Evolutionary conservation across 805 yeast species (phyloP), one percentile per base, ranked within the genome.

Genomic region (Candida tammaniensis): DNA sequence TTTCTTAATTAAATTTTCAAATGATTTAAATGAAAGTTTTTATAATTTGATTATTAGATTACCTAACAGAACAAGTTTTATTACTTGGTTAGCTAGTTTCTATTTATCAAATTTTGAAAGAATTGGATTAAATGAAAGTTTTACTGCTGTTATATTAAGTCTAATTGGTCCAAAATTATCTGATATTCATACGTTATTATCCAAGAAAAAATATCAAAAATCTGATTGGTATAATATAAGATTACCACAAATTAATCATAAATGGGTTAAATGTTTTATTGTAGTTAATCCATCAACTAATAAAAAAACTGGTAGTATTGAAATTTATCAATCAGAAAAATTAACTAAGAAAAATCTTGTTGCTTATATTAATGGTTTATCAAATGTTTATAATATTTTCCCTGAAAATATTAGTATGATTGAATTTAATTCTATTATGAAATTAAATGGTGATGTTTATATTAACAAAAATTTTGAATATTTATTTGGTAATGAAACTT

Each of bases 191-290:
- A 74, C 80, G 2, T 59, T 80, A 13, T 59, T 80, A 42, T 69
- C 76, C 4, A 55, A 54, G 30, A 71, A 68, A 40, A 66, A 75
- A 40, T 70, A 61, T 44, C 49, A 67, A 4, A 65, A 68, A 41
- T 71, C 59, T 29, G 86, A 80, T 47, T 78, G 84, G 83, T 75
- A 79, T 51, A 74, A 76, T 48, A 52, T 80, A 43, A 61, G 82
- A 39, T 71, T 80, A 45, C 81, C 81, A 8, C 76, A 73, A 39
- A 59, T 77, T 27, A 70, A 76, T 29, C 68, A 68, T 43, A 73
- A 75, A 48, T 80, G 86, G 86, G 50, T 76, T 20, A 67, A 72
- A 44, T 76, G 79, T 42, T 76, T 54, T 37, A 62, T 74, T 42
- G 75, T 68, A 2, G 61, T 77, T 4, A 51, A 57, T 3, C 83